A percentile compares a stretch with the other conserved stretches of the same genome.
Conservation (phyloP, 768 basidiomycete species). For the Boletus coccyginus region DNA sequence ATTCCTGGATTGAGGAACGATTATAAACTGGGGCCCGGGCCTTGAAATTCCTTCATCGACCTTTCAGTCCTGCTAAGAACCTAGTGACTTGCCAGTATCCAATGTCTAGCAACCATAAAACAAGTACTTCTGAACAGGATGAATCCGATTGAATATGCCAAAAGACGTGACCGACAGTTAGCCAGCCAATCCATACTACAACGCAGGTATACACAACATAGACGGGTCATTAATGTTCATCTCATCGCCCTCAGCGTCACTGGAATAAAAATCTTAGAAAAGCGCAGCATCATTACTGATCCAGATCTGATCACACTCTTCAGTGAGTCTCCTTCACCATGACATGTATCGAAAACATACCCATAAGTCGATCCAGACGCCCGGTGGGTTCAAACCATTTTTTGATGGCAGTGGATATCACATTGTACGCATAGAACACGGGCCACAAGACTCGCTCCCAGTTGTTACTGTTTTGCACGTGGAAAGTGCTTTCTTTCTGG, state of each 20-base stretch:
- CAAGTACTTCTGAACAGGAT: too few relatives aligned
- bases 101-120: not conserved
- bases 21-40: too few relatives aligned
- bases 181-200: slow-evolving; percentile 2
- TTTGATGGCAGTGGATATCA: not conserved
- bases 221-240: not conserved
- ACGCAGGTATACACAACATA: not conserved
- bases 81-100: not conserved
- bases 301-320: not conserved
- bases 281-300: not conserved
- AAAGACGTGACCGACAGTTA: not conserved
- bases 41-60: too few relatives aligned
- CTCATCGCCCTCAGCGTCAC: not conserved
- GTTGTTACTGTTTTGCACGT: not conserved
- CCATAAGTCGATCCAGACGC: not conserved
- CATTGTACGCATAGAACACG: slow-evolving; percentile 6
- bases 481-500: slow-evolving; percentile 32
- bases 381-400: not conserved
- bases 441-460: slow-evolving; percentile 23
- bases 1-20: too few relatives aligned
- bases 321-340: not conserved
- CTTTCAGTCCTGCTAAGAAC: not conserved
- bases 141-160: not conserved
- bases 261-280: not conserved
- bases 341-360: not conserved